Percentiles rank a stretch among this genome's conserved stretches.
Conservation (phyloP, 148 eudicot genomes). For the Amaranthus palmeri region DNA sequence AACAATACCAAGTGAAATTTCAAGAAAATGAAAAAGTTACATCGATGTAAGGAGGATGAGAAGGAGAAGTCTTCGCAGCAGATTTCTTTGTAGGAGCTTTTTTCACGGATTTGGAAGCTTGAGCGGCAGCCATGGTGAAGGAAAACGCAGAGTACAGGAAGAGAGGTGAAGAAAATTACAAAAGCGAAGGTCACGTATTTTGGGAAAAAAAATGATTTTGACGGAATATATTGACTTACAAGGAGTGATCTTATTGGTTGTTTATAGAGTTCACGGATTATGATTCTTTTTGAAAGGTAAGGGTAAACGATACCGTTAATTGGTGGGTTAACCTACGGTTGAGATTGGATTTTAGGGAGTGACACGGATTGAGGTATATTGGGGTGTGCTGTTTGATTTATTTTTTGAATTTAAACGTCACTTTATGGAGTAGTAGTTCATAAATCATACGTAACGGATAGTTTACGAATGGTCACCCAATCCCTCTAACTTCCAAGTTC, state of each 20-base stretch:
- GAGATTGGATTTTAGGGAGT: neutral
- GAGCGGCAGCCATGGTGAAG: slow-evolving; percentile 19
- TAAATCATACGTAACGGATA: too few species aligned
- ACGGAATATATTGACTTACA: slow-evolving; percentile 13
- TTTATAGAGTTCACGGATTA: slow-evolving; percentile 11
- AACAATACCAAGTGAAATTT: neutral
- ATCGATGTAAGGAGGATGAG: slow-evolving; percentile 46
- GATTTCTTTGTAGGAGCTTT: slow-evolving; percentile 30
- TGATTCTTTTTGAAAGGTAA: too few species aligned
- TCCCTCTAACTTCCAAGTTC: too few species aligned
- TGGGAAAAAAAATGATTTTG: neutral
- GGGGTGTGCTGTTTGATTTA: too few species aligned
- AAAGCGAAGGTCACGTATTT: neutral
- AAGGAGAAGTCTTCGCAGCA: slow-evolving; percentile 24
- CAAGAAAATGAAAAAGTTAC: slow-evolving; percentile 4
- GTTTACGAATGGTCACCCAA: too few species aligned
- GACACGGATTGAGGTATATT: slow-evolving; percentile 18
- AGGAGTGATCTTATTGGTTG: slow-evolving; percentile 11
- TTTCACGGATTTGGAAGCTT: slow-evolving; percentile 18
- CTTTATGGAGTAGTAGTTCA: too few species aligned
- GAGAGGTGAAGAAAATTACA: neutral
- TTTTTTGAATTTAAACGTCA: too few species aligned
- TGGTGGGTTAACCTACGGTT: neutral
- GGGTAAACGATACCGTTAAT: neutral
- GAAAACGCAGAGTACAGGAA: neutral